Evolutionary conservation across 257 asterid genomes (phyloP), one percentile per base, ranked within the genome.

Genomic region (Catharanthus roseus): DNA sequence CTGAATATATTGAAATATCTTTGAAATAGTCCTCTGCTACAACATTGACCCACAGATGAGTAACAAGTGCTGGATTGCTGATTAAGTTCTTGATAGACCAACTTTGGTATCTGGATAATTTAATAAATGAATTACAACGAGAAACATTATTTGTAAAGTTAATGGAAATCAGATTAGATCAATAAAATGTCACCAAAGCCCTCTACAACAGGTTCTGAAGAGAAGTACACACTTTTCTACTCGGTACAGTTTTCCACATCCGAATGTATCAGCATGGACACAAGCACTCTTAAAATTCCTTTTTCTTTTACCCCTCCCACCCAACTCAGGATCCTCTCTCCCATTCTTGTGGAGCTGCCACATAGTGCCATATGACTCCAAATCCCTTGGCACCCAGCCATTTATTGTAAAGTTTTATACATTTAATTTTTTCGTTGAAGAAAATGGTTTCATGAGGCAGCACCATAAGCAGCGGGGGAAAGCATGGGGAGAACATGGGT

Each of bases 1-100:
- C 95, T 86, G 77, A 85, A 95, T 71, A 91, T 87, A 86, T 87
- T 89, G 79, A 88, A 91, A 69, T 82, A 77, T 81, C 85, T 95
- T 70, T 72, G 86, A 55, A 85, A 65, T 44, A 85, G 80, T 60
- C 42, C 82, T 73, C 73, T 71, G 77, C 82, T 78, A 54, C 84
- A 64, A 50, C 87, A 82, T 38, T 71, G 80, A 68, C 78, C 71
- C 72, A 78, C 69, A 49, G 77, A 78, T 24, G 85, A 77, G 79
- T 50, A 73, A 51, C 42, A 78, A 65, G 75, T 74, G 72, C 72
- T 74, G 69, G 85, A 79, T 69, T 68, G 75, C 51, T 49, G 83
- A 67, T 74, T 77, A 69, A 78, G 61, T 77, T 83, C 99, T 79
- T 81, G 89, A 84, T 84, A 88, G 75, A 91, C 86, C 84, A 89